phyloP scores from a whole-genome alignment of 352 stramenopile genomes.

The Pythium phragmiticola region DNA sequence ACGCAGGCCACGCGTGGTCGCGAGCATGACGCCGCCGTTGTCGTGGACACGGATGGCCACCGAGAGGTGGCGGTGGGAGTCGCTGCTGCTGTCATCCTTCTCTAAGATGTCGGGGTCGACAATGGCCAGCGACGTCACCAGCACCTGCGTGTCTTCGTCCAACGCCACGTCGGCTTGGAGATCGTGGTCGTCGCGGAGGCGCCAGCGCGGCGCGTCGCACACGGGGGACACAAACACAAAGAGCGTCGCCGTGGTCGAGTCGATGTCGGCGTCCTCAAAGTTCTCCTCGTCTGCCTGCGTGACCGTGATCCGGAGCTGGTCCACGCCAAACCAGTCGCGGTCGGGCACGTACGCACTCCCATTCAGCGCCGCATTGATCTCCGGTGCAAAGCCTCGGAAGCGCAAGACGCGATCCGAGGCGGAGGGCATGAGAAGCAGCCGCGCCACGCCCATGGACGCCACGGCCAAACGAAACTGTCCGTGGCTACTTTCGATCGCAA shows the following conservation, averaged over 20 bases:
- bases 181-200: not conserved
- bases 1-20: constrained; percentile 38
- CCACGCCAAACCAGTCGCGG: constrained; percentile 57
- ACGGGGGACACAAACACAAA: constrained; percentile 46
- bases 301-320: constrained; percentile 40
- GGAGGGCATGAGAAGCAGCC: constrained; percentile 7
- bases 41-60: constrained; percentile 36
- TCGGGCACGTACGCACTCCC: constrained; percentile 47
- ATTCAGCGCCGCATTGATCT: constrained; percentile 58
- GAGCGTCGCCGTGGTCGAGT: constrained; percentile 18
- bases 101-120: constrained; percentile 32
- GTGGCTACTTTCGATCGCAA: constrained; percentile 9
- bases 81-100: not conserved
- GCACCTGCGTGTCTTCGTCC: constrained; percentile 43
- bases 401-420: constrained; percentile 27
- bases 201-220: constrained; percentile 57
- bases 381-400: constrained; percentile 43
- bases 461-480: constrained; percentile 14
- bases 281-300: constrained; percentile 22
- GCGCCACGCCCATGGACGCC: not conserved
- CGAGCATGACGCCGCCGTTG: constrained; percentile 53
- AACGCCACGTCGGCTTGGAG: constrained; percentile 26
- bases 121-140: constrained; percentile 36
- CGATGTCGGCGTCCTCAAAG: not conserved
- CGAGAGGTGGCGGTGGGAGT: constrained; percentile 34